Base-by-base conservation (phyloP, 2,329 filamentous ascomycete species). In the Trichoderma sp. region DNA sequence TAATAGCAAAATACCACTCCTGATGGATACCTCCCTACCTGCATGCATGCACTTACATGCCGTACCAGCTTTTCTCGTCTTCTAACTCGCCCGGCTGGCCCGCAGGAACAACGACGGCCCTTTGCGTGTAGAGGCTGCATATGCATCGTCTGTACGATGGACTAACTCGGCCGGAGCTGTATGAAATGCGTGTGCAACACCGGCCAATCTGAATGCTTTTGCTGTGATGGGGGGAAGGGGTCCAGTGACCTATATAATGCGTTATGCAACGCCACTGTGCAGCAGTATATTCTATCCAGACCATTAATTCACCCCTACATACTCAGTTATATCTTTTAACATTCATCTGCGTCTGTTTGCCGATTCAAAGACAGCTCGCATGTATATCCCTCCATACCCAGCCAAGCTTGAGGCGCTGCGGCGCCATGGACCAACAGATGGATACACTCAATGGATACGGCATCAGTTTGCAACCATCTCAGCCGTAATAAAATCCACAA, bases 371-470 rank as follows among this genome's bases (percentile, higher is more conserved):
- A 32, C 28, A n/a, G 34, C 34, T 43, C 18, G 65, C 68, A 81
- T 81, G 79, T 78, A 81, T 79, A 81, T 81, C 69, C 77, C 78
- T 47, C 47, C 67, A 47, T 39, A 66, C 62, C 74, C 47, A 32
- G 72, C 61, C 51, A 9, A 57, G 1, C n/a, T 18, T 53, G 65
- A 61, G 26, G 64, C 43, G 43, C 64, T 68, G 26, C 56, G 21
- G 58, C 64, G 65, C 43, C 39, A 34, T 72, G 57, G 1, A 36
- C 21, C n/a, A 26, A 24, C 60, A 15, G 58, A 15, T 6, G 32
- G 24, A 43, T 28, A 64, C 26, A 34, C 26, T 9, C 12, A 24
- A 24, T 21, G 57, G 30, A 18, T 11, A 32, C 8, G 56, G 18
- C 18, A 26, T 24, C 36, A 53, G 2, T 4, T 71, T 14, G 1